phyloP scores from a whole-genome alignment of 768 basidiomycete species.

The Crepidotus variabilis region DNA sequence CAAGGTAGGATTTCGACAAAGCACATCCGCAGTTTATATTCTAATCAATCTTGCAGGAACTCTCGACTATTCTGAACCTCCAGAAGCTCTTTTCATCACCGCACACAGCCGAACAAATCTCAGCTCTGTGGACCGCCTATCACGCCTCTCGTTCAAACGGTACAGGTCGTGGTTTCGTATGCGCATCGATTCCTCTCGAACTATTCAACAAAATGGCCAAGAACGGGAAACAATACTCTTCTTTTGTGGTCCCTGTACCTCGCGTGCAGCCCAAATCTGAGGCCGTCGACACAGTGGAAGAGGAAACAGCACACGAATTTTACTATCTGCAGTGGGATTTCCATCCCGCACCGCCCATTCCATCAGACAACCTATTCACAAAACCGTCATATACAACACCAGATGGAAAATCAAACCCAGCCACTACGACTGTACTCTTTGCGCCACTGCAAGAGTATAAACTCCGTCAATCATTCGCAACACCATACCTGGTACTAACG shows the following conservation, averaged over 20 bases:
- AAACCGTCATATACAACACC: conserved; percentile 23
- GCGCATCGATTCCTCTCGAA: conserved; percentile 72
- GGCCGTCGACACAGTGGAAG: conserved; percentile 20
- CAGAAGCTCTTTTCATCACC: conserved; percentile 60
- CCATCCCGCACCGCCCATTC: conserved; percentile 64
- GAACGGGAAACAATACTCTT: conserved; percentile 62
- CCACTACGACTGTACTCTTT: conserved; percentile 77
- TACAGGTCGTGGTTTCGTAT: conserved; percentile 81
- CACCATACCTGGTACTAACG: conserved; percentile 87
- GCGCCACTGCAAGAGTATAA: conserved; percentile 96
- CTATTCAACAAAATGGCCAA: conserved; percentile 69
- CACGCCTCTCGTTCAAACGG: conserved; percentile 78
- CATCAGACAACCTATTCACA: conserved; percentile 46
- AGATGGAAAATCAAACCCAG: conserved; percentile 36
- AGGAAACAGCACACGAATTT: conserved; percentile 63
- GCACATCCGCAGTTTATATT: neutral
- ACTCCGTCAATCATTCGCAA: conserved; percentile 75
- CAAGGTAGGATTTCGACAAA: conserved; percentile 38
- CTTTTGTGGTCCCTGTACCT: conserved; percentile 81
- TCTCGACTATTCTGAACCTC: conserved; percentile 79
- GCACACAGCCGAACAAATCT: conserved; percentile 71
- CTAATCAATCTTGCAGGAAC: conserved; percentile 48
- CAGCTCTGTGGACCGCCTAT: conserved; percentile 85
- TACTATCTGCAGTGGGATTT: conserved; percentile 90
- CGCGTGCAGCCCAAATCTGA: conserved; percentile 30